Evolutionary conservation across 345 rosid species (phyloP), one percentile per base, ranked within the genome.

Genomic region (Rhizophora apiculata): DNA sequence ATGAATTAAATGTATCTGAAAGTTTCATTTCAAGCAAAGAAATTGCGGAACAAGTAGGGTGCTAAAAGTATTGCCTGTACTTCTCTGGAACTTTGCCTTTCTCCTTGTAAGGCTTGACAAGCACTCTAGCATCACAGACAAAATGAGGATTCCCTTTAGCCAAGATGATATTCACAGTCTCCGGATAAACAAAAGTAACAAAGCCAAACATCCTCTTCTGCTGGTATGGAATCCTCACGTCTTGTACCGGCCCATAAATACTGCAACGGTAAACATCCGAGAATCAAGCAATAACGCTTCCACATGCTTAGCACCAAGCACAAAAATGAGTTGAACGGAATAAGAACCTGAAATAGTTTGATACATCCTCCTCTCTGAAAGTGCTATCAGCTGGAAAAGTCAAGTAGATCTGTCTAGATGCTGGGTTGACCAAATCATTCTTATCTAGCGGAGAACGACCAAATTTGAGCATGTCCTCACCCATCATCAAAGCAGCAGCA

Each of bases 201-300:
- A 92, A 92, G 5, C 97, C 97, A 77, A 92, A 92, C 97, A 92
- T 92, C 76, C 97, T 86, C 89, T 92, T 92, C 81, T 92, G 97
- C 83, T 92, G 96, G 73, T 85, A 92, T 34, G 96, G 96, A 69
- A 92, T 92, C 79, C 97, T 86, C 82, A 92, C 97, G 79, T 92
- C 97, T 84, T 92, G 97, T 58, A 92, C 97, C 27, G 96, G 96
- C 69, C 98, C 98, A 67, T 84, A 90, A 57, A 78, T 84, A 67
- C 96, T 88, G 67, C 39, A 77, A 74, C 60, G 6, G 20, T 2
- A 11, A 43, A 11, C 13, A 13, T 3, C 18, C 18, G 3, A 39
- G 24, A 68, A 76, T 62, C 72, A 61, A 74, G 64, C 15, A 43
- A 29, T 63, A 66, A 26, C 26, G 56, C 22, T 19, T 56, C 29